Evolutionary conservation across 495 filamentous ascomycete genomes (phyloP), one percentile per base, ranked within the genome.

Genomic region (Penicilliopsis zonata): DNA sequence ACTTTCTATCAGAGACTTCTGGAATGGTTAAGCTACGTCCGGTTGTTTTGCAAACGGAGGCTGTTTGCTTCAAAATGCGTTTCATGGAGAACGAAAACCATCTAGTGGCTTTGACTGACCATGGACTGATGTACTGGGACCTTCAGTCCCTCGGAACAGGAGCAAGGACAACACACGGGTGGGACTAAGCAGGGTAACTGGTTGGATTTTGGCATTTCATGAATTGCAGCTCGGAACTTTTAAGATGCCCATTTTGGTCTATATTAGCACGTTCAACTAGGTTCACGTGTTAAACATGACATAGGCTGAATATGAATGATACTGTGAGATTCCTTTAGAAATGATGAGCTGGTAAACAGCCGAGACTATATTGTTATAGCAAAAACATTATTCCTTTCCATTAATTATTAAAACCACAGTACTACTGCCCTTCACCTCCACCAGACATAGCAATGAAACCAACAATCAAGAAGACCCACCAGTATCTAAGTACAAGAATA

Each of bases 401-500:
- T n/a, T n/a, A n/a, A n/a, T n/a, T n/a, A n/a, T n/a, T 5, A 6
- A 21, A 19, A n/a, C 29, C 33, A 41, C n/a, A n/a, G 21, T 23
- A 6, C 50, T 39, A 46, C 35, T 46, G 29, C 31, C 45, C 46
- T 28, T 54, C 61, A 17, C 51, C 62, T 7, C 62, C 50, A 24
- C 62, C 60, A 13, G 59, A 57, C 54, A 65, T 49, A 12, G 48
- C 57, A 35, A 67, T 30, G 33, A 67, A 56, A 12, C 44, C 48
- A 9, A 67, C 20, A 13, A 67, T 53, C 35, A 59, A 41, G 30
- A 64, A 53, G 24, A 64, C 49, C 63, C 63, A 67, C 63, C 63
- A 67, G 34, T 67, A 66, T 33, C 61, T 63, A 39, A 28, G 24
- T 4, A 24, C 13, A 24, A 8, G 19, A 37, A 13, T n/a, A 28